Percentiles rank a stretch among this genome's conserved stretches.
phyloP scores from a whole-genome alignment of 768 basidiomycete genomes.

The Symmetrospora coprosmae region DNA sequence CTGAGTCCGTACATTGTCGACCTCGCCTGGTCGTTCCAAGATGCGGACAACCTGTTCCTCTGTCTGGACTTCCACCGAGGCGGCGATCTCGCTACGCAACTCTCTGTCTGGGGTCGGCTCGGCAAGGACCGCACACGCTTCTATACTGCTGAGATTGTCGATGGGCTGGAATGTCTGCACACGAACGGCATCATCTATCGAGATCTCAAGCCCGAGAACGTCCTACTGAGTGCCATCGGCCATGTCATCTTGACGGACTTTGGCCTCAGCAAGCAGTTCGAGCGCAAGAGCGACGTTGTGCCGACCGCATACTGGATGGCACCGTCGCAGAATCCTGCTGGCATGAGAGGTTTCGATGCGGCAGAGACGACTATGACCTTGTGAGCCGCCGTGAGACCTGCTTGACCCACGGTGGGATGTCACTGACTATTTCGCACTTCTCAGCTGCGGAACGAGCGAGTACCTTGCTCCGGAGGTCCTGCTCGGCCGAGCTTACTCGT shows the following conservation, averaged over 20 bases:
- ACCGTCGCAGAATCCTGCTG: too few relatives aligned
- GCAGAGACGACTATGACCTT: constrained; percentile 67
- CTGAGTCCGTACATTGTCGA: constrained; percentile 84
- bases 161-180: constrained; percentile 88
- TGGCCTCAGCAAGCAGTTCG: constrained; percentile 41
- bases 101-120: constrained; percentile 84
- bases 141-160: constrained; percentile 88
- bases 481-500: constrained; percentile 73
- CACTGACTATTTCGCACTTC: not conserved
- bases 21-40: constrained; percentile 94
- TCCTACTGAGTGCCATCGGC: constrained; percentile 82
- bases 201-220: constrained; percentile 38
- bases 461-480: constrained; percentile 95
- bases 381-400: constrained; percentile 35
- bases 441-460: constrained; percentile 69
- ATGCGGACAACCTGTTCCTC: constrained; percentile 89
- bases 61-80: constrained; percentile 97
- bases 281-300: not conserved
- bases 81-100: constrained; percentile 91
- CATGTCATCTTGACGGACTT: constrained; percentile 97
- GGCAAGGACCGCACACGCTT: constrained; percentile 89
- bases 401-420: not conserved
- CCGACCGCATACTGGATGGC: not conserved
- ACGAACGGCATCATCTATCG: constrained; percentile 90
- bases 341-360: not conserved